Percentiles rank a stretch among this genome's conserved stretches.
Evolutionary conservation across 2,329 filamentous ascomycete genomes (phyloP).

Genomic region (Leptographium wingfieldii): DNA sequence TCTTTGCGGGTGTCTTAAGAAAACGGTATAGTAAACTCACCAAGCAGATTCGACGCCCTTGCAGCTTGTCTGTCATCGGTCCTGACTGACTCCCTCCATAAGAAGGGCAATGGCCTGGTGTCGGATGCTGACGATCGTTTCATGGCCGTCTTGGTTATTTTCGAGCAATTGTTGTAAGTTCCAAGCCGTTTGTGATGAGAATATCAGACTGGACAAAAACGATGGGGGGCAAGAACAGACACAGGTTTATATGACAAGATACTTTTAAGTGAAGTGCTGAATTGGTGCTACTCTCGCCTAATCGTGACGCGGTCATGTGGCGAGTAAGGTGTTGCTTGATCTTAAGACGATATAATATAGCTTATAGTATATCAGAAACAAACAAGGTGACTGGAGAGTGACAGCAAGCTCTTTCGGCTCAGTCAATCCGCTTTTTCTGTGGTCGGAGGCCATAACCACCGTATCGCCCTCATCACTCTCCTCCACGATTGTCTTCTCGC

Average conservation of each 20-base stretch:
- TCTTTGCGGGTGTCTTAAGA: background rate
- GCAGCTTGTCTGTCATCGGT: background rate
- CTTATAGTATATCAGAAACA: background rate
- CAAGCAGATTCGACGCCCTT: background rate
- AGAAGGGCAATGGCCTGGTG: background rate
- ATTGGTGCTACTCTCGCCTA: background rate
- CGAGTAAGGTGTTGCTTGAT: background rate
- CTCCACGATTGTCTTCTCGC: too few species aligned
- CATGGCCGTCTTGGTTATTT: background rate
- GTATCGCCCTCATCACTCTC: too few species aligned
- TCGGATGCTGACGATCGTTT: background rate
- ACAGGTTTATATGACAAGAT: background rate
- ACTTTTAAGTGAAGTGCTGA: background rate
- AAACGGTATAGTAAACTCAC: background rate
- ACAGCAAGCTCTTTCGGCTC: background rate
- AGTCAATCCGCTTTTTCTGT: too few species aligned
- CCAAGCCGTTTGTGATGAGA: background rate
- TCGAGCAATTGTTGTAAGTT: background rate
- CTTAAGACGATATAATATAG: background rate
- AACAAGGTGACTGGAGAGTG: background rate
- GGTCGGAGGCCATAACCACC: too few species aligned
- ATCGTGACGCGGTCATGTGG: background rate
- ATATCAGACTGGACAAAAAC: background rate
- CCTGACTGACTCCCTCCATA: background rate
- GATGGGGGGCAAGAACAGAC: background rate